A percentile compares a stretch with the other conserved stretches of the same genome.
phyloP scores from a whole-genome alignment of 192 early-diverging fungal species.

The Coemansia reversa region DNA sequence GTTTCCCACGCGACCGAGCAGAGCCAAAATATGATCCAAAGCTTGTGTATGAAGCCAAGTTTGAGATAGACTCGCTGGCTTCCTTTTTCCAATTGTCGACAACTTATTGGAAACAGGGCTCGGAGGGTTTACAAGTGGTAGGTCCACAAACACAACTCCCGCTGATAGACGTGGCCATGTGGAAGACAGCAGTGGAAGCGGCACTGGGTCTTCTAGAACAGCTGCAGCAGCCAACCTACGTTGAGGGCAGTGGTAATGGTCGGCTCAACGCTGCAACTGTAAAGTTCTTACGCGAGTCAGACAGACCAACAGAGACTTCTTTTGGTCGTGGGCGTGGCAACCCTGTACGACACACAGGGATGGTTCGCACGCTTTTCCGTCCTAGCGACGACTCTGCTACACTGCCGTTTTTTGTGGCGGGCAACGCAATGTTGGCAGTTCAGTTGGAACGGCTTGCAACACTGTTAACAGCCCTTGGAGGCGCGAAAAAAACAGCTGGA shows the following conservation, averaged over 20 bases:
- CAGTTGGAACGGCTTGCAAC: slow-evolving; percentile 52
- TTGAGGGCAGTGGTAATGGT: slow-evolving; percentile 7
- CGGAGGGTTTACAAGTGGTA: neutral
- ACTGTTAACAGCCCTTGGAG: slow-evolving; percentile 15
- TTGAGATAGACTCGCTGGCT: slow-evolving; percentile 62
- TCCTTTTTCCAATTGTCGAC: slow-evolving; percentile 60
- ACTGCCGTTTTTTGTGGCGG: slow-evolving; percentile 62
- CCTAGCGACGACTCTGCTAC: slow-evolving; percentile 62
- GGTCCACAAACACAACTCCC: no score
- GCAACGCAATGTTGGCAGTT: slow-evolving; percentile 64
- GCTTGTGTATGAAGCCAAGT: slow-evolving; percentile 62
- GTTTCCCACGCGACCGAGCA: slow-evolving; percentile 8
- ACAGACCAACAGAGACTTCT: slow-evolving; percentile 46
- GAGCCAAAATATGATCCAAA: slow-evolving; percentile 39
- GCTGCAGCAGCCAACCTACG: slow-evolving; percentile 53
- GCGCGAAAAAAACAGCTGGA: neutral
- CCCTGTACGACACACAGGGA: slow-evolving; percentile 34
- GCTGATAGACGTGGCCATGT: slow-evolving; percentile 23
- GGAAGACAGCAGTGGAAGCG: slow-evolving; percentile 47
- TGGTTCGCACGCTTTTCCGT: slow-evolving; percentile 57
- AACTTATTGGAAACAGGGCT: slow-evolving; percentile 40
- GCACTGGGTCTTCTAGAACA: slow-evolving; percentile 38
- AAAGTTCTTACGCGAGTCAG: slow-evolving; percentile 33
- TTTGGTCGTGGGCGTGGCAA: slow-evolving; percentile 47
- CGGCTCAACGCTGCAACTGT: slow-evolving; percentile 24